Evolutionary conservation across 768 basidiomycete species (phyloP), one percentile per base, ranked within the genome.

Genomic region (Mycena metata): DNA sequence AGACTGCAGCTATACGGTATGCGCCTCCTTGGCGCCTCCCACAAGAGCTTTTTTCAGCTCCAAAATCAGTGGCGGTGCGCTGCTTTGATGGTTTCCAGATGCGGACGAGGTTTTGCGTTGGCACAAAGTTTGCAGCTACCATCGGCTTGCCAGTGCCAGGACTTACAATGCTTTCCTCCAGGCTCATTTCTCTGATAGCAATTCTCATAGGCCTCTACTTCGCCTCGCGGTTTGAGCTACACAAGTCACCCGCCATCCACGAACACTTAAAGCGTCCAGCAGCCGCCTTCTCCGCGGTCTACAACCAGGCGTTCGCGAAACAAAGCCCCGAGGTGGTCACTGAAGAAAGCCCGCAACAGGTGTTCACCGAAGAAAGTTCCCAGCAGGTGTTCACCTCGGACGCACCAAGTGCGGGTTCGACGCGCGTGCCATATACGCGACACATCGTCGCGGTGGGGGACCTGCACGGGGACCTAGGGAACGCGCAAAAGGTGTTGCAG

Each of bases 391-490:
- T 69, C 54, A 59, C 54, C 1, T 46, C 61, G 30, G 33, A 13
- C n/a, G 30, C 51, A 36, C 30, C 67, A 16, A 51, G 43, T 30
- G 42, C 60, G 5, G 35, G 62, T 8, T 62, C 66, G 15, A 47
- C 51, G 21, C 71, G 73, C 60, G n/a, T 55, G 39, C 64, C 81
- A 8, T 86, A 83, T 69, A 78, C 77, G 45, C 78, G 86, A 8
- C 88, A 87, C 69, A 92, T 98, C 24, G 89, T 97, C 0, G 96
- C 95, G 13, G 91, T 98, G 0, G 96, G 96, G 0, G 97, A 99
- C 73, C 79, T 99, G 39, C 97, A 99, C 73, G 96, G 97, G 0
- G 96, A 98, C 80, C 75, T 94, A 33, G 82, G 83, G 0, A 97
- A 96, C 76, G 91, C 96, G 13, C 87, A 86, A 70, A 86, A 83